These are phyloP conservation scores for Blepharisma stoltei DNA, from an alignment of 73 alveolate species.

Conservation along the genomic window DNA sequence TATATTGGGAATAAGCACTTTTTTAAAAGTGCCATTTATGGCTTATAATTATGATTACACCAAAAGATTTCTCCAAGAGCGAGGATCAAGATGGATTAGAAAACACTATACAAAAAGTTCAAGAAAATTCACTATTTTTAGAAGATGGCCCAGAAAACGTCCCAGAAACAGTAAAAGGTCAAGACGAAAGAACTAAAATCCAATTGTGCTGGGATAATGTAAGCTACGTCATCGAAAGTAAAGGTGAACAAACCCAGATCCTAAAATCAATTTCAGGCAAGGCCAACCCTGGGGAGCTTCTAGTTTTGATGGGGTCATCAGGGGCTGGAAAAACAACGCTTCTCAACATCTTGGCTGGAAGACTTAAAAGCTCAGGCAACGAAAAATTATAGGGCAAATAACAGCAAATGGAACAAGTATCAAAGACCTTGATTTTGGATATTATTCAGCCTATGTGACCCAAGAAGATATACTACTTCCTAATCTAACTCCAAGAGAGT, in stretches of 20 bases:
- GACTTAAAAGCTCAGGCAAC: constrained; percentile 25
- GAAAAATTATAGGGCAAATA: constrained; percentile 31
- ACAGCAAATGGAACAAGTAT: constrained; percentile 31
- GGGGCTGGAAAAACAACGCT: constrained; percentile 55
- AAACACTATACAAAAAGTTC: too few relatives aligned
- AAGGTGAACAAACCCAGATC: not conserved
- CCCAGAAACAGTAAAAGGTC: not conserved
- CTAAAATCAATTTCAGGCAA: constrained; percentile 18
- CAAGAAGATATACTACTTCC: constrained; percentile 42
- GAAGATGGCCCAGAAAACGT: not conserved
- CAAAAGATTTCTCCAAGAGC: too few relatives aligned
- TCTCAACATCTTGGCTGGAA: constrained; percentile 37
- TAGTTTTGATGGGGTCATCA: constrained; percentile 35
- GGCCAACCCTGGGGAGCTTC: constrained; percentile 45
- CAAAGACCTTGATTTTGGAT: constrained; percentile 30
- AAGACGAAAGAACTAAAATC: not conserved
- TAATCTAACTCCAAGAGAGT: constrained; percentile 39
- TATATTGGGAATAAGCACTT: too few relatives aligned
- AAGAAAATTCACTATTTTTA: too few relatives aligned
- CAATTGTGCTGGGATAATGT: not conserved
- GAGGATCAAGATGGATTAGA: too few relatives aligned
- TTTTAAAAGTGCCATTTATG: too few relatives aligned
- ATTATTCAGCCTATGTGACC: constrained; percentile 15
- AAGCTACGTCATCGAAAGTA: not conserved
- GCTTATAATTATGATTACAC: too few relatives aligned